These are phyloP conservation scores for Bremia lactucae DNA, from an alignment of 352 stramenopile genomes.

Conservation along the genomic window DNA sequence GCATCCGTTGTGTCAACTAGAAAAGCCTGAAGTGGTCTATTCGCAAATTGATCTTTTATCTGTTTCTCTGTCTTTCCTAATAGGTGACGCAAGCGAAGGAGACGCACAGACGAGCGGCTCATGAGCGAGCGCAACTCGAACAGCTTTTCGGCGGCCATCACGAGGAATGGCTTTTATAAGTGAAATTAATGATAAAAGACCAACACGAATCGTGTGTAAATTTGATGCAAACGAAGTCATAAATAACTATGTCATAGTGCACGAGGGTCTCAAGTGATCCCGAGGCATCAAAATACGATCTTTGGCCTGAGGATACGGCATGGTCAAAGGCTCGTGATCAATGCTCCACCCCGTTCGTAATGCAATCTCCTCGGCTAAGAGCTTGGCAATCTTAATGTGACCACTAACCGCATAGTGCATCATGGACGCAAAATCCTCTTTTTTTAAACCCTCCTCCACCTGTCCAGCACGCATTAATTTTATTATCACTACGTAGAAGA, in stretches of 20 bases:
- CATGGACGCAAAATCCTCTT: conserved; percentile 65
- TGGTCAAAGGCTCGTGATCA: conserved; percentile 38
- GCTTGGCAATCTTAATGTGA: conserved; percentile 71
- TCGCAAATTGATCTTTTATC: conserved; percentile 20
- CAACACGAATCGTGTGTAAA: no score
- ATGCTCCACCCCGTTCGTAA: conserved; percentile 53
- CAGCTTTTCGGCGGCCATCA: conserved; percentile 46
- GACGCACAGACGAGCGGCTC: conserved; percentile 45
- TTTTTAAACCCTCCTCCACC: conserved; percentile 54
- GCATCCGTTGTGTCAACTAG: conserved; percentile 94
- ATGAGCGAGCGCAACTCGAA: conserved; percentile 55
- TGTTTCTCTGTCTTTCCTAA: conserved; percentile 31
- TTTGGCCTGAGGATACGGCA: conserved; percentile 74
- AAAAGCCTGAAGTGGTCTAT: conserved; percentile 76
- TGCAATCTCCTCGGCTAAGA: conserved; percentile 64
- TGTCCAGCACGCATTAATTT: conserved; percentile 9
- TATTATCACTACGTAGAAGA: neutral
- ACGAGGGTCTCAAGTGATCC: conserved; percentile 34
- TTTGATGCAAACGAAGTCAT: conserved; percentile 18
- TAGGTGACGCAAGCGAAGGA: conserved; percentile 49
- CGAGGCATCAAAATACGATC: conserved; percentile 62
- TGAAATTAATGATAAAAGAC: no score
- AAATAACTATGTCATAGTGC: conserved; percentile 34
- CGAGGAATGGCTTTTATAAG: no score
- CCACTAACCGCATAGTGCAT: conserved; percentile 79